A percentile compares a stretch with the other conserved stretches of the same genome.
Conservation (phyloP, 345 rosid species). For the Citrus medica region DNA sequence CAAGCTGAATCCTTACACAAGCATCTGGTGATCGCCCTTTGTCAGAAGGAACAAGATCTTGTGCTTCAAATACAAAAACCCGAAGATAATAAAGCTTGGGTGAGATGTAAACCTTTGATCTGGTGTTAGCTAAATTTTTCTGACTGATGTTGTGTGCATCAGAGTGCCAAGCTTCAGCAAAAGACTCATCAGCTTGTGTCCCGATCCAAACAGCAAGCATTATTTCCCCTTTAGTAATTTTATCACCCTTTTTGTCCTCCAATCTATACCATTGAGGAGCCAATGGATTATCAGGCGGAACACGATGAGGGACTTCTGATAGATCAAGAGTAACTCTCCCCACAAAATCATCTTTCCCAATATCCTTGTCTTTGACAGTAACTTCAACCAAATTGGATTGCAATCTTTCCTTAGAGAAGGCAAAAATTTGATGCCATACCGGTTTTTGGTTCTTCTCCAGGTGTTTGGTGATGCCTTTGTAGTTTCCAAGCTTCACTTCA, state of each 20-base stretch:
- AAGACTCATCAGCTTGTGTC: constrained; percentile 95
- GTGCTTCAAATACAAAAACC: constrained; percentile 71
- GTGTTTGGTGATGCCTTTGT: constrained; percentile 75
- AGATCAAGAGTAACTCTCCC: constrained; percentile 59
- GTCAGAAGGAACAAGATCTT: constrained; percentile 70
- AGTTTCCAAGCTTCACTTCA: constrained; percentile 92
- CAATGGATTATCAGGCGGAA: constrained; percentile 88
- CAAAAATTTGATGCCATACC: constrained; percentile 85
- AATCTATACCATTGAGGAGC: constrained; percentile 95
- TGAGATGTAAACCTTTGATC: constrained; percentile 88
- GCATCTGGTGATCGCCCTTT: constrained; percentile 62
- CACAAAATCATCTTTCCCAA: constrained; percentile 75
- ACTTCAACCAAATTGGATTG: constrained; percentile 80
- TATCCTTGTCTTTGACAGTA: constrained; percentile 71
- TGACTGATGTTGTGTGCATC: constrained; percentile 83
- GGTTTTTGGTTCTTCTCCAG: constrained; percentile 85
- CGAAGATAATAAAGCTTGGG: constrained; percentile 88
- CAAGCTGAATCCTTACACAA: constrained; percentile 51
- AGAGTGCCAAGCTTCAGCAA: constrained; percentile 97
- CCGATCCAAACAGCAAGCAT: constrained; percentile 99
- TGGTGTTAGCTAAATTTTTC: constrained; percentile 58
- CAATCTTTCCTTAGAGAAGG: constrained; percentile 78
- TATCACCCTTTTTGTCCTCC: constrained; percentile 62
- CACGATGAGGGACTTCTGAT: constrained; percentile 63
- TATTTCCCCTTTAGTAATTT: constrained; percentile 58